Conservation (phyloP, 2,329 filamentous ascomycete genomes). For the Microdochium nivale region DNA sequence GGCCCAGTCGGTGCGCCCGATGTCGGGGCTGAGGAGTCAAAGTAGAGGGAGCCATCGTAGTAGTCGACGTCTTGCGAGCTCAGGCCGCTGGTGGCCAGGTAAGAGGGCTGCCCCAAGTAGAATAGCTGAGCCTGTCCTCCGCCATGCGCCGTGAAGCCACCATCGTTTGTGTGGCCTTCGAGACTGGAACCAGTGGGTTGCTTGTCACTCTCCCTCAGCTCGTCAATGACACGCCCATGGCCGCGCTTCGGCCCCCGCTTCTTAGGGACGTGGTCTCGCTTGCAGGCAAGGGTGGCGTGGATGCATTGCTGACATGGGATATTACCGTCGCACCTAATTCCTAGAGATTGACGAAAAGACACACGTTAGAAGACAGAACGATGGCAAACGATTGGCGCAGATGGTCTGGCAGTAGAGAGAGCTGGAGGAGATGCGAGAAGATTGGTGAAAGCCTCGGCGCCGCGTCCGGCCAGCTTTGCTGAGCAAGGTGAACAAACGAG, state of each 20-base stretch:
- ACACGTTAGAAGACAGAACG: neutral
- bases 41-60: neutral
- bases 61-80: neutral
- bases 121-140: neutral
- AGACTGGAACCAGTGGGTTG: slow-evolving; percentile 20
- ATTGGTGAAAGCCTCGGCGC: too few species aligned
- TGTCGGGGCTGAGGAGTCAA: slow-evolving; percentile 3
- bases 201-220: slow-evolving; percentile 43
- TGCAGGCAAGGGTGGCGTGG: slow-evolving; percentile 50
- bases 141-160: neutral
- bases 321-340: slow-evolving; percentile 35
- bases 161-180: slow-evolving; percentile 19
- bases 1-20: neutral
- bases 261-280: slow-evolving; percentile 55
- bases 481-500: neutral
- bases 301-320: slow-evolving; percentile 53
- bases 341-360: slow-evolving; percentile 12
- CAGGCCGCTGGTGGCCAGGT: neutral
- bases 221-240: slow-evolving; percentile 53
- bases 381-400: neutral
- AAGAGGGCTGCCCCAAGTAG: neutral
- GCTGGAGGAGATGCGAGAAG: too few species aligned
- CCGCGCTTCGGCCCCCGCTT: slow-evolving; percentile 57
- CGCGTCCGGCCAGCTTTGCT: neutral
- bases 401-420: too few species aligned